phyloP scores from a whole-genome alignment of 345 rosid genomes.

The Acer saccharum region DNA sequence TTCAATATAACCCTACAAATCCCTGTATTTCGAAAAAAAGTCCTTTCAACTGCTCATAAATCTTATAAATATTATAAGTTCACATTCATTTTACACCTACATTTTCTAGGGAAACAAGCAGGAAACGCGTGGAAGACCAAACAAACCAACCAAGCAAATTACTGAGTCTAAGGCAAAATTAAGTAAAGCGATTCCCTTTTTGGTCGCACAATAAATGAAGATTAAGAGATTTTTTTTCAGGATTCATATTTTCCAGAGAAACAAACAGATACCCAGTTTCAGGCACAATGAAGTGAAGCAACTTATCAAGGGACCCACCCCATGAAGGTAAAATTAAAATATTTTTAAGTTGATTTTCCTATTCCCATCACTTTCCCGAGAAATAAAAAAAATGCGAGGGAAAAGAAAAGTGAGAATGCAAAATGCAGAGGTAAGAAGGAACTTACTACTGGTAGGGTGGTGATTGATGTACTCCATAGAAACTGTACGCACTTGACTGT shows the following conservation, averaged over 20 bases:
- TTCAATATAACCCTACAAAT: neutral
- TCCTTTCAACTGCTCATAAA: neutral
- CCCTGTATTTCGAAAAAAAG: neutral
- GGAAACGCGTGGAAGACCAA: neutral
- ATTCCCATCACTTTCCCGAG: slow-evolving; percentile 7
- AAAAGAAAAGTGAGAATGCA: neutral
- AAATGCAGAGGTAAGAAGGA: neutral
- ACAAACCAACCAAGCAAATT: neutral
- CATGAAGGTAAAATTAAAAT: neutral
- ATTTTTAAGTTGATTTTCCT: too few relatives aligned
- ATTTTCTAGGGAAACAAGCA: slow-evolving; percentile 12
- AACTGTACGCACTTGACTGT: neutral
- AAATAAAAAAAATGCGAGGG: neutral
- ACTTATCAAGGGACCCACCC: neutral
- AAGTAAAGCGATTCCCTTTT: neutral
- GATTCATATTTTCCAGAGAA: neutral
- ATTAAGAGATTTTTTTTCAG: neutral
- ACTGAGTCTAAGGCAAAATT: neutral
- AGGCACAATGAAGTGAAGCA: neutral
- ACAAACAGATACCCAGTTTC: neutral
- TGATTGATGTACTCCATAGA: slow-evolving; percentile 16
- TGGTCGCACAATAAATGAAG: neutral
- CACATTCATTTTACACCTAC: neutral
- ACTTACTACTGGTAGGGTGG: slow-evolving; percentile 20
- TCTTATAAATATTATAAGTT: neutral